A percentile compares a stretch with the other conserved stretches of the same genome.
These are phyloP conservation scores for Oenanthe javanica DNA, from an alignment of 140 eudicot species.

Conservation along the genomic window DNA sequence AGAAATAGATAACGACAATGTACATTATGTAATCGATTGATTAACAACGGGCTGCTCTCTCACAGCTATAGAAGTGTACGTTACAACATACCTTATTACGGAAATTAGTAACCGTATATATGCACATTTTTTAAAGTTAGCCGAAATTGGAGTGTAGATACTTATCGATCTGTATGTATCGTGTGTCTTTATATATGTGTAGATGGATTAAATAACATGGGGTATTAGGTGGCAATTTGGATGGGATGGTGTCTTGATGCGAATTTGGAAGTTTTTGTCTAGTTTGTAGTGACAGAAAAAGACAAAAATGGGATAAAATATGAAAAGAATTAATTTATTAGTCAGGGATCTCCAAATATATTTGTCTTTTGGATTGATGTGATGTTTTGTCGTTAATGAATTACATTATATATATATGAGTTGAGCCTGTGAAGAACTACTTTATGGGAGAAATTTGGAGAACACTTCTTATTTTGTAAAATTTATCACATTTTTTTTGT, in stretches of 20 bases:
- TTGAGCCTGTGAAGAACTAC: too few species aligned
- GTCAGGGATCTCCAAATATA: neutral
- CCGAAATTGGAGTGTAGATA: too few species aligned
- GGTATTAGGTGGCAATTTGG: conserved; percentile 29
- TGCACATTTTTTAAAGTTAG: too few species aligned
- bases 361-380: neutral
- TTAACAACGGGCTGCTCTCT: too few species aligned
- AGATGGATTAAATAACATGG: conserved; percentile 17
- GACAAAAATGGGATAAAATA: conserved; percentile 3
- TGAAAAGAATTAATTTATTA: neutral
- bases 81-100: too few species aligned
- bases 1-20: neutral
- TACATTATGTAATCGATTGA: neutral
- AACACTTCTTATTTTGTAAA: too few species aligned
- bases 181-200: neutral
- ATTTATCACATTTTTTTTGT: too few species aligned
- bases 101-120: too few species aligned
- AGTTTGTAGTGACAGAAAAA: neutral
- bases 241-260: conserved; percentile 26
- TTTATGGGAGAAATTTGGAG: too few species aligned
- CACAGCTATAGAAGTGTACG: too few species aligned
- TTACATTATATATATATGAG: too few species aligned
- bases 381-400: conserved; percentile 2
- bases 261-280: conserved; percentile 22
- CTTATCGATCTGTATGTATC: too few species aligned